A percentile compares a stretch with the other conserved stretches of the same genome.
Evolutionary conservation across 306 rosid genomes (phyloP).

Genomic region (Quercus rubra): DNA sequence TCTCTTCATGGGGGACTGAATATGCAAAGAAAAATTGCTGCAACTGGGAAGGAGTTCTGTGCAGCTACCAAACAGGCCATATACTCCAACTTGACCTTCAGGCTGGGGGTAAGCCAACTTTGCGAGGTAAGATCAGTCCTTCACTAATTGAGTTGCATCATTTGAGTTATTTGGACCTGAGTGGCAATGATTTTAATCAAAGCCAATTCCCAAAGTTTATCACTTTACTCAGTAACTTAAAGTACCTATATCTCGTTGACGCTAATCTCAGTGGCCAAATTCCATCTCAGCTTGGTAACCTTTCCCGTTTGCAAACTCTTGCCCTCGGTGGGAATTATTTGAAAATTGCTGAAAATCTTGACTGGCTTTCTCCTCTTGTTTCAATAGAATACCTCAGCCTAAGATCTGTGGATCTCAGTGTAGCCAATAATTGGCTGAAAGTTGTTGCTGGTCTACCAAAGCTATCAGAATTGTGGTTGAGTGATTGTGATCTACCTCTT

Average conservation of each 20-base stretch:
- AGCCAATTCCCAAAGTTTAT: background rate
- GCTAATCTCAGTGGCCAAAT: background rate
- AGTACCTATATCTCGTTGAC: background rate
- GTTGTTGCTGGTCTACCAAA: too few species aligned
- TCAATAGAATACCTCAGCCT: too few species aligned
- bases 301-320: background rate
- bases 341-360: too few species aligned
- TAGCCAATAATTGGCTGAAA: too few species aligned
- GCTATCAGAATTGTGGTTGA: rapidly evolving
- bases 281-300: conserved; percentile 6
- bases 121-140: background rate
- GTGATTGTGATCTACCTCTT: too few species aligned
- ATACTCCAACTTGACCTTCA: conserved; percentile 15
- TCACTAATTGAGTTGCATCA: background rate
- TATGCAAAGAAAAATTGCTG: conserved; percentile 17
- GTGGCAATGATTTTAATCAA: background rate
- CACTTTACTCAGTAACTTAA: background rate
- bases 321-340: background rate
- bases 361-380: too few species aligned
- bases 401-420: rapidly evolving
- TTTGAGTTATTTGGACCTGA: conserved; percentile 1
- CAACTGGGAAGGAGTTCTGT: conserved; percentile 19
- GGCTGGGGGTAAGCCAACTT: too few species aligned
- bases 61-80: conserved; percentile 7
- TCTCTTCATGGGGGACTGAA: conserved; percentile 6